Conservation (phyloP, 768 basidiomycete genomes). For the Podaxis carcinomalis region DNA sequence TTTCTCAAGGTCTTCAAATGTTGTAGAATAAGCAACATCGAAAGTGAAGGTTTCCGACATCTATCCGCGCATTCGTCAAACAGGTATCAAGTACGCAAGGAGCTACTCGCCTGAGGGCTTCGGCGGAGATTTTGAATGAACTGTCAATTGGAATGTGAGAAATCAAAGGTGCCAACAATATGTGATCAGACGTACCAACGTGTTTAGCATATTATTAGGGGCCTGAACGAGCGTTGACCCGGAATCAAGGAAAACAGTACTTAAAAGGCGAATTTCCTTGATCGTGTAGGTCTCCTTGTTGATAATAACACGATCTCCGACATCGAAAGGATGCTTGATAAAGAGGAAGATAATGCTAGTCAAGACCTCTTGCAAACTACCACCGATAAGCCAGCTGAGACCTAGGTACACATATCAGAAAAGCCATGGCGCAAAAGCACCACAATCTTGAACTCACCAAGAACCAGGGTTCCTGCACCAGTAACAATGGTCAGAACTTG, state of each 20-base stretch:
- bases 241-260: slow-evolving; percentile 65
- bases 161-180: background rate
- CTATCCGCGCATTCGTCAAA: slow-evolving; percentile 16
- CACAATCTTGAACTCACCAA: slow-evolving; percentile 29
- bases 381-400: slow-evolving; percentile 84
- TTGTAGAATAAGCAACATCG: slow-evolving; percentile 73
- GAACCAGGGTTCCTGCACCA: slow-evolving; percentile 60
- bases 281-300: slow-evolving; percentile 63
- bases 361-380: slow-evolving; percentile 74
- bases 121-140: slow-evolving; percentile 70
- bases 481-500: slow-evolving; percentile 72
- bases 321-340: slow-evolving; percentile 81
- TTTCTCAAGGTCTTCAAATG: slow-evolving; percentile 76
- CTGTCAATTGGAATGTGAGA: slow-evolving; percentile 26
- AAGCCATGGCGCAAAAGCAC: slow-evolving; percentile 4
- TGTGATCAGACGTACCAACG: slow-evolving; percentile 33
- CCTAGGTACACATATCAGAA: slow-evolving; percentile 31
- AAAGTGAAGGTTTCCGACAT: slow-evolving; percentile 83
- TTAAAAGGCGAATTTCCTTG: slow-evolving; percentile 83
- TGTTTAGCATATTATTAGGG: slow-evolving; percentile 60
- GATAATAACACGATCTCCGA: slow-evolving; percentile 67
- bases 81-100: background rate
- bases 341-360: slow-evolving; percentile 90
- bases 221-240: slow-evolving; percentile 64
- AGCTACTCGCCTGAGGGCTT: slow-evolving; percentile 52